Evolutionary conservation across 257 asterid species (phyloP).

Genomic region (Rehmannia glutinosa): DNA sequence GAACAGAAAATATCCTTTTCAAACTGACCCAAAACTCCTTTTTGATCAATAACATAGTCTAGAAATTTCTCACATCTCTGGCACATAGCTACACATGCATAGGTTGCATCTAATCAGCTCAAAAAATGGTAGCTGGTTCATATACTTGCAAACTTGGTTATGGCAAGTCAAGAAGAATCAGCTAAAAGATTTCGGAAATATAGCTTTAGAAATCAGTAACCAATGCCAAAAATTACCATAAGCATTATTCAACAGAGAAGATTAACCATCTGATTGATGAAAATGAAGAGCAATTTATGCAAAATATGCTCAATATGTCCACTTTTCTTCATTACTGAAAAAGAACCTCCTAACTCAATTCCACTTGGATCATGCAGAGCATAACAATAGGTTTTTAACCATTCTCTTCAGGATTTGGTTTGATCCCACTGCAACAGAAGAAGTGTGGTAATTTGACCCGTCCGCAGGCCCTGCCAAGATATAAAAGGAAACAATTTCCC

Average conservation of each 20-base stretch:
- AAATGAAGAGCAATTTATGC: background rate
- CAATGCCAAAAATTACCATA: background rate
- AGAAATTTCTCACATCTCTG: too few species aligned
- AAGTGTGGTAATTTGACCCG: slow-evolving; percentile 89
- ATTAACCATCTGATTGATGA: background rate
- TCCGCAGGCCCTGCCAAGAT: slow-evolving; percentile 75
- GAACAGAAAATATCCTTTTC: too few species aligned
- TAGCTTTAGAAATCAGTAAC: background rate
- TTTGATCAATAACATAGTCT: too few species aligned
- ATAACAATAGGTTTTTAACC: background rate
- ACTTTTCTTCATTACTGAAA: background rate
- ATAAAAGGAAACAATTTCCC: background rate
- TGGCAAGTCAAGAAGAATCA: background rate
- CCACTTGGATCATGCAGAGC: background rate
- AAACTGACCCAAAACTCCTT: too few species aligned
- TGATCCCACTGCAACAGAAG: slow-evolving; percentile 88
- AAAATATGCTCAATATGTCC: background rate
- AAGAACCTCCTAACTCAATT: background rate
- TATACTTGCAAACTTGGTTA: background rate
- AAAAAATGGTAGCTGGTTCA: too few species aligned
- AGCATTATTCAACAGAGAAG: slow-evolving; percentile 7
- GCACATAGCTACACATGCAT: too few species aligned
- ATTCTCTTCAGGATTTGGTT: slow-evolving; percentile 41
- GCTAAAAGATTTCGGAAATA: background rate
- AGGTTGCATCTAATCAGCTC: too few species aligned